These are phyloP conservation scores for Ceratobasidium sp. DNA, from an alignment of 1,284 basidiomycete species.

Conservation along the genomic window DNA sequence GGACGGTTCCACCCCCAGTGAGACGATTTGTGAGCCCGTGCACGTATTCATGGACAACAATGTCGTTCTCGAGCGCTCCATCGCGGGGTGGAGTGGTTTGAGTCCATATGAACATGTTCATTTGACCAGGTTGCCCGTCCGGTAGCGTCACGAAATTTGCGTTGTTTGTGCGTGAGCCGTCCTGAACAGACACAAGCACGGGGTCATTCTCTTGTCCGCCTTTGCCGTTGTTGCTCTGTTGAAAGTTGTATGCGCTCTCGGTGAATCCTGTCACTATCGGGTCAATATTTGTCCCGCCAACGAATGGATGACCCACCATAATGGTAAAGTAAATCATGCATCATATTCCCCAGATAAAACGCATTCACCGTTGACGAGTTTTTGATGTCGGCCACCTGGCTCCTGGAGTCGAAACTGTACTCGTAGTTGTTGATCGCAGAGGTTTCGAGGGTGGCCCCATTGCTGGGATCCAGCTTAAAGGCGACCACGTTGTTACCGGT, in stretches of 20 bases:
- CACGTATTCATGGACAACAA: slow-evolving; percentile 35
- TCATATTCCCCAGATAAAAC: slow-evolving; percentile 39
- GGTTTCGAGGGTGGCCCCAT: slow-evolving; percentile 10
- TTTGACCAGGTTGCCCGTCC: slow-evolving; percentile 32
- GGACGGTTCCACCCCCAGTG: slow-evolving; percentile 31
- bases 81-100: slow-evolving; percentile 33
- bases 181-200: slow-evolving; percentile 38
- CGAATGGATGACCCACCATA: not conserved
- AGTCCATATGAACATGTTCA: slow-evolving; percentile 39
- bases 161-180: slow-evolving; percentile 36
- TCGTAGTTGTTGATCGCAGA: slow-evolving; percentile 15
- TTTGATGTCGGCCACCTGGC: not conserved
- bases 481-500: slow-evolving; percentile 38
- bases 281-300: not conserved
- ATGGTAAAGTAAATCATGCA: slow-evolving; percentile 34
- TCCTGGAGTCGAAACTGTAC: slow-evolving; percentile 22
- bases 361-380: slow-evolving; percentile 23
- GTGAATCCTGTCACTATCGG: slow-evolving; percentile 33
- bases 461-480: slow-evolving; percentile 18
- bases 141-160: slow-evolving; percentile 37
- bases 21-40: slow-evolving; percentile 34
- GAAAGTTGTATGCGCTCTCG: slow-evolving; percentile 42
- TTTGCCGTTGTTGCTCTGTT: slow-evolving; percentile 24
- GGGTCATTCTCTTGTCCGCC: slow-evolving; percentile 34
- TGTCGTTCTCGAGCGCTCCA: slow-evolving; percentile 36